Conservation (phyloP, 371 early-diverging fungal species). For the Mucor piriformis region DNA sequence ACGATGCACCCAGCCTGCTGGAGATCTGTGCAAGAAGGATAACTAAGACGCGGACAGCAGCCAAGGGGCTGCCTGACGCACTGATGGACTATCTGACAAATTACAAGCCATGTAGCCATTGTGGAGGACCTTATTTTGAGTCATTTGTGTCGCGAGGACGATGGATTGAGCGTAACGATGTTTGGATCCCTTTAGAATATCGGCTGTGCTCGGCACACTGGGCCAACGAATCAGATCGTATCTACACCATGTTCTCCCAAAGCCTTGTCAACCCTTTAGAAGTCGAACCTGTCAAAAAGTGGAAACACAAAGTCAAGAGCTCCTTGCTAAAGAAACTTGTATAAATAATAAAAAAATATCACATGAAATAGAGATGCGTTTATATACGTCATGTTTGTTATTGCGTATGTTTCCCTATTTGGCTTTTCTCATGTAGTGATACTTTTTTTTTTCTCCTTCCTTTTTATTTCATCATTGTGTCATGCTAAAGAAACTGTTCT, state of each 20-base stretch:
- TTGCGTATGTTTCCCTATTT: neutral
- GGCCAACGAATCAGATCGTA: conserved; percentile 69
- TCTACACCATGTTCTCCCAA: conserved; percentile 36
- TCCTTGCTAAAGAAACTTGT: conserved; percentile 15
- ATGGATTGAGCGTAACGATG: conserved; percentile 59
- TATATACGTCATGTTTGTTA: conserved; percentile 1
- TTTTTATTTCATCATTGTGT: neutral
- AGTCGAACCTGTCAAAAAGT: conserved; percentile 4
- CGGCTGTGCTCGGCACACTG: conserved; percentile 80
- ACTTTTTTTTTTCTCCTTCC: neutral
- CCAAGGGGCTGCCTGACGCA: conserved; percentile 29
- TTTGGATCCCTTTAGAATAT: conserved; percentile 70
- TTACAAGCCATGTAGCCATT: conserved; percentile 77
- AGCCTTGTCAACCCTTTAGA: neutral
- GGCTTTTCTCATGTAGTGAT: neutral
- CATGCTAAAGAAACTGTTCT: conserved; percentile 6
- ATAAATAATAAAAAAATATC: neutral
- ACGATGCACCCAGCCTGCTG: conserved; percentile 59
- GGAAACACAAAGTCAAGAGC: conserved; percentile 12
- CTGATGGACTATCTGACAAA: conserved; percentile 63
- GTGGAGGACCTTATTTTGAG: conserved; percentile 87
- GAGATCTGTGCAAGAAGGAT: conserved; percentile 79
- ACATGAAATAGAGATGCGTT: too few relatives aligned
- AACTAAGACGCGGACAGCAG: conserved; percentile 4
- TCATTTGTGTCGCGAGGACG: conserved; percentile 59